Conservation (phyloP, 2,329 filamentous ascomycete species). For the Diaporthe helianthi region DNA sequence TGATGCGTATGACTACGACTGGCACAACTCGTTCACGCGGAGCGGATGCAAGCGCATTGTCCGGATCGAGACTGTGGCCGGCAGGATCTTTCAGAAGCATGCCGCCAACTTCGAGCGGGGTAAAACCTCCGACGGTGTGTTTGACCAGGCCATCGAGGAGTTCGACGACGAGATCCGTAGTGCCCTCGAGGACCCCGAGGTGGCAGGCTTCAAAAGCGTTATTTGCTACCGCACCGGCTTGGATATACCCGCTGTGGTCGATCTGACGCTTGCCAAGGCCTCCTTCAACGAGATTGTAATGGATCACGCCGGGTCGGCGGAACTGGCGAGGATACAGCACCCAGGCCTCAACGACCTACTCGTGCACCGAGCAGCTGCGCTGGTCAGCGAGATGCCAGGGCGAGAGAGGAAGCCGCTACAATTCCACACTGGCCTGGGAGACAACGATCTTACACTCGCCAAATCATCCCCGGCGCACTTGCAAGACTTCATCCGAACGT, state of each 20-base stretch:
- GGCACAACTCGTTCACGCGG: slow-evolving; percentile 71
- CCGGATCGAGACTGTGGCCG: slow-evolving; percentile 76
- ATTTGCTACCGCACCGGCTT: slow-evolving; percentile 83
- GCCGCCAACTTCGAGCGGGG: slow-evolving; percentile 44
- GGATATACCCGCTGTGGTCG: slow-evolving; percentile 57
- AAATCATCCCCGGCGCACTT: slow-evolving; percentile 77
- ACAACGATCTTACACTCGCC: slow-evolving; percentile 76
- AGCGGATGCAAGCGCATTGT: slow-evolving; percentile 76
- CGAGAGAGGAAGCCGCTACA: slow-evolving; percentile 74
- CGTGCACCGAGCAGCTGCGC: slow-evolving; percentile 67
- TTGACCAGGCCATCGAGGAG: slow-evolving; percentile 53
- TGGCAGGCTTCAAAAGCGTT: slow-evolving; percentile 83
- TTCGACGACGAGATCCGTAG: slow-evolving; percentile 61
- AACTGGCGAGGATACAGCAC: slow-evolving; percentile 64
- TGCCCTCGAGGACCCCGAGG: slow-evolving; percentile 68
- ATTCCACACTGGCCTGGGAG: slow-evolving; percentile 83
- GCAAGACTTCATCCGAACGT: slow-evolving; percentile 74
- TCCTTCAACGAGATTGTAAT: slow-evolving; percentile 48
- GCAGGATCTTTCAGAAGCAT: slow-evolving; percentile 61
- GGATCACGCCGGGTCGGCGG: slow-evolving; percentile 40
- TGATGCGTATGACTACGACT: slow-evolving; percentile 64
- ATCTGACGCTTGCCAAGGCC: slow-evolving; percentile 50
- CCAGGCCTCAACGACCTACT: slow-evolving; percentile 73
- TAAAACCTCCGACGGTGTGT: slow-evolving; percentile 49
- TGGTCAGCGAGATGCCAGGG: slow-evolving; percentile 56